These are phyloP conservation scores for Coriolopsis trogii DNA, from an alignment of 1,284 basidiomycete species.

Conservation along the genomic window DNA sequence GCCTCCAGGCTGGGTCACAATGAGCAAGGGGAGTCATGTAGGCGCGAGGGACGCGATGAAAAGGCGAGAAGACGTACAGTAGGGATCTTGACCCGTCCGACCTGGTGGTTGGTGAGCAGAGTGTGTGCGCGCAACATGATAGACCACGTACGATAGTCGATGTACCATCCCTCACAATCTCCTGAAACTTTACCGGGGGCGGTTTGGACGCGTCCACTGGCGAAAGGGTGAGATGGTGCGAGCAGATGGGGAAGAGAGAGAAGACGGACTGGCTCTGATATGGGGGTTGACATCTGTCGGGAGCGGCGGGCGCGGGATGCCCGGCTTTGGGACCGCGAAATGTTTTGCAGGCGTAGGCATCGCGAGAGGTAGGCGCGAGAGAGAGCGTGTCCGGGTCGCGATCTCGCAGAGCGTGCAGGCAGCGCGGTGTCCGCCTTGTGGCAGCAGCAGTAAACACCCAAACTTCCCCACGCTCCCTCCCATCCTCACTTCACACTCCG, in stretches of 20 bases:
- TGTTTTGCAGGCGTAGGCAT: slow-evolving; percentile 20
- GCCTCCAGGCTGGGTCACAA: slow-evolving; percentile 47
- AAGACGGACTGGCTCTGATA: slow-evolving; percentile 41
- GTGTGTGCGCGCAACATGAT: slow-evolving; percentile 4
- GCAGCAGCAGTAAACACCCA: slow-evolving; percentile 18
- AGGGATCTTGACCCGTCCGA: slow-evolving; percentile 92
- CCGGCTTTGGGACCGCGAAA: slow-evolving; percentile 21
- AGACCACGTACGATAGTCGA: slow-evolving; percentile 64
- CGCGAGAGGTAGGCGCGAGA: slow-evolving; percentile 10
- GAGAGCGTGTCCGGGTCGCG: slow-evolving; percentile 19
- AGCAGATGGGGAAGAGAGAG: slow-evolving; percentile 23
- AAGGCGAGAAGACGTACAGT: slow-evolving; percentile 59
- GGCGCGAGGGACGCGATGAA: slow-evolving; percentile 7
- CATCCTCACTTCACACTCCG: slow-evolving; percentile 20
- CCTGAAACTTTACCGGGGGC: slow-evolving; percentile 67
- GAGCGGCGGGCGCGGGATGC: slow-evolving; percentile 39
- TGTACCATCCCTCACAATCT: slow-evolving; percentile 66
- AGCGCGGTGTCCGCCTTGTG: slow-evolving; percentile 23
- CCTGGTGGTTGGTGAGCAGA: slow-evolving; percentile 47
- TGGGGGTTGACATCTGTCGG: slow-evolving; percentile 44
- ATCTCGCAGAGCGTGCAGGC: slow-evolving; percentile 17
- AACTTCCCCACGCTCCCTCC: slow-evolving; percentile 9
- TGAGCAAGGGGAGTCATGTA: slow-evolving; percentile 18
- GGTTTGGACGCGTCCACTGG: slow-evolving; percentile 36
- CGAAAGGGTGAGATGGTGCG: slow-evolving; percentile 12